These are phyloP conservation scores for Lentinula novae-zelandiae DNA, from an alignment of 1,284 basidiomycete species.

Conservation along the genomic window DNA sequence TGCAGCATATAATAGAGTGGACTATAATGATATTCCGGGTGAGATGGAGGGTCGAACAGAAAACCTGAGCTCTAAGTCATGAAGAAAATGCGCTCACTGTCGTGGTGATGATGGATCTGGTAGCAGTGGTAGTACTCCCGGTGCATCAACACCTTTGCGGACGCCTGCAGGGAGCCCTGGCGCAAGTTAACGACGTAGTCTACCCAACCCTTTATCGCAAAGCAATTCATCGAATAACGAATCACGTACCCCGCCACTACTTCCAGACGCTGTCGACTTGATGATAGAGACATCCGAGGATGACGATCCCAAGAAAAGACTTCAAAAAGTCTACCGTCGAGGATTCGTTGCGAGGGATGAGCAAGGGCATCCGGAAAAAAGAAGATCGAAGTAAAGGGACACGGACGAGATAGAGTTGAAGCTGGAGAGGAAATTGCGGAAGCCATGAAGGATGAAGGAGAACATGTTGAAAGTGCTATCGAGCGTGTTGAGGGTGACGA, in stretches of 20 bases:
- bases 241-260: slow-evolving; percentile 39
- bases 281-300: slow-evolving; percentile 60
- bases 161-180: slow-evolving; percentile 24
- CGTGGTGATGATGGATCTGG: no score
- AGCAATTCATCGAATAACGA: slow-evolving; percentile 25
- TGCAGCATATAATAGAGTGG: no score
- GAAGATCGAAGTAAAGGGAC: slow-evolving; percentile 16
- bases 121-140: background rate
- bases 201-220: slow-evolving; percentile 32
- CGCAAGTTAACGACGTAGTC: slow-evolving; percentile 21
- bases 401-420: slow-evolving; percentile 8
- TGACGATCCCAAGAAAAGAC: slow-evolving; percentile 40
- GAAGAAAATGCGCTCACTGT: no score
- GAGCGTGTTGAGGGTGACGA: background rate
- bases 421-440: slow-evolving; percentile 12
- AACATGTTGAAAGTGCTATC: slow-evolving; percentile 1
- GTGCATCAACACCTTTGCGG: slow-evolving; percentile 10
- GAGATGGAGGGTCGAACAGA: no score
- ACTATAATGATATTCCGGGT: no score
- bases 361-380: background rate
- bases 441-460: slow-evolving; percentile 6
- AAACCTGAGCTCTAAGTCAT: no score
- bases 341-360: slow-evolving; percentile 9
- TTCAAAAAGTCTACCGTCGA: slow-evolving; percentile 46
- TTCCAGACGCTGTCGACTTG: slow-evolving; percentile 76